Percentiles rank a stretch among this genome's conserved stretches.
phyloP scores from a whole-genome alignment of 208 protist species.

The Acanthamoeba royreba region DNA sequence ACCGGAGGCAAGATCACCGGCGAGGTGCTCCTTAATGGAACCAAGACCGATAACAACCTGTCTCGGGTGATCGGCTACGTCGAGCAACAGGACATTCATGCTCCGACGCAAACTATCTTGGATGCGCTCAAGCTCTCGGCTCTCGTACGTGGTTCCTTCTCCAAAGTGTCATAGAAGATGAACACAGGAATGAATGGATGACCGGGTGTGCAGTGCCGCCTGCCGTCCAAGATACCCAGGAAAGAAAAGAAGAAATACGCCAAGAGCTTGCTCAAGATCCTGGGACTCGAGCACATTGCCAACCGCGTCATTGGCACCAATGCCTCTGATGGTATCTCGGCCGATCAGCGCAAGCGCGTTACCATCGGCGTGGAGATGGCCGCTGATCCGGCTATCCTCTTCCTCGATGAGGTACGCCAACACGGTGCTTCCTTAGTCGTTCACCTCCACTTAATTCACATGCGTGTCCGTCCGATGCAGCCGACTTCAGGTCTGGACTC shows the following conservation, averaged over 20 bases:
- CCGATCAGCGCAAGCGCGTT: conserved; percentile 52
- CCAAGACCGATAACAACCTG: neutral
- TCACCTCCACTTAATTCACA: neutral
- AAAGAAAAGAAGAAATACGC: neutral
- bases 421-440: neutral
- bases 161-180: neutral
- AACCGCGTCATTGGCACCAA: neutral
- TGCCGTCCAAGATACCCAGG: neutral
- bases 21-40: conserved; percentile 60
- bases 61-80: conserved; percentile 52
- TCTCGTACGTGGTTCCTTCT: neutral
- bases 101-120: conserved; percentile 52
- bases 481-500: conserved; percentile 6
- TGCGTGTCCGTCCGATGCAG: neutral
- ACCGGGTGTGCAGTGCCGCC: neutral
- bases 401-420: conserved; percentile 58
- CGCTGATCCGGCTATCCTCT: conserved; percentile 55
- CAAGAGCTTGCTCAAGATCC: neutral
- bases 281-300: neutral
- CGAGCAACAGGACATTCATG: conserved; percentile 56
- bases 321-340: neutral
- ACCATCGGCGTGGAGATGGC: conserved; percentile 66
- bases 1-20: conserved; percentile 56
- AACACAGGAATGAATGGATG: conserved; percentile 6
- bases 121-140: conserved; percentile 20